Evolutionary conservation across 2,329 filamentous ascomycete species (phyloP).

Genomic region (Gliomastix tumulicola): DNA sequence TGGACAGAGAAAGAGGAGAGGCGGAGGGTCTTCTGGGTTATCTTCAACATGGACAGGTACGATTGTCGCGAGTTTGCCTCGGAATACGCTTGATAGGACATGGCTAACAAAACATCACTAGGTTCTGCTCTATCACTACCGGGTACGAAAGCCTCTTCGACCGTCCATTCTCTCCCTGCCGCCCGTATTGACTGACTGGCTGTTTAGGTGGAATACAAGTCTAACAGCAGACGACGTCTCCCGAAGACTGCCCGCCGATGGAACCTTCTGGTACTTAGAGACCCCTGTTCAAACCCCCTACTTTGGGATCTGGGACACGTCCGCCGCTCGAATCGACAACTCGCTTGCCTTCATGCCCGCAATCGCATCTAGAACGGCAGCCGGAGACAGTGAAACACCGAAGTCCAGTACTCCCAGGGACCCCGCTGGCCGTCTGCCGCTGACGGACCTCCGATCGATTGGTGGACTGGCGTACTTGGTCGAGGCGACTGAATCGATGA

Average conservation of each 20-base stretch:
- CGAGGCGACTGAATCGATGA: conserved; percentile 34
- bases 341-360: conserved; percentile 19
- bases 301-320: conserved; percentile 31
- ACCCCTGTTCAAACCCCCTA: conserved; percentile 26
- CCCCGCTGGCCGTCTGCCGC: too few species aligned
- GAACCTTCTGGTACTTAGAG: conserved; percentile 26
- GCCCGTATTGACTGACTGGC: background rate
- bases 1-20: conserved; percentile 23
- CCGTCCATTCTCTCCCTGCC: too few species aligned
- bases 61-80: too few species aligned
- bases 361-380: conserved; percentile 6
- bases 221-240: conserved; percentile 20
- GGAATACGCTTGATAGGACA: too few species aligned
- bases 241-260: conserved; percentile 22
- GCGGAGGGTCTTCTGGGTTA: conserved; percentile 20
- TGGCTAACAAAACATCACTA: too few species aligned
- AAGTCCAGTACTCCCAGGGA: background rate
- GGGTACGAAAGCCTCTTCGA: too few species aligned
- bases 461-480: conserved; percentile 34
- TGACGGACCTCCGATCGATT: conserved; percentile 27
- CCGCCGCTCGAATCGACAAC: conserved; percentile 21
- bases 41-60: conserved; percentile 20
- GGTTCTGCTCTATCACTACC: background rate
- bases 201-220: conserved; percentile 20
- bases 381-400: conserved; percentile 2